Evolutionary conservation across 163 green algal species (phyloP), one percentile per base, ranked within the genome.

Genomic region (Scenedesmus sp.): DNA sequence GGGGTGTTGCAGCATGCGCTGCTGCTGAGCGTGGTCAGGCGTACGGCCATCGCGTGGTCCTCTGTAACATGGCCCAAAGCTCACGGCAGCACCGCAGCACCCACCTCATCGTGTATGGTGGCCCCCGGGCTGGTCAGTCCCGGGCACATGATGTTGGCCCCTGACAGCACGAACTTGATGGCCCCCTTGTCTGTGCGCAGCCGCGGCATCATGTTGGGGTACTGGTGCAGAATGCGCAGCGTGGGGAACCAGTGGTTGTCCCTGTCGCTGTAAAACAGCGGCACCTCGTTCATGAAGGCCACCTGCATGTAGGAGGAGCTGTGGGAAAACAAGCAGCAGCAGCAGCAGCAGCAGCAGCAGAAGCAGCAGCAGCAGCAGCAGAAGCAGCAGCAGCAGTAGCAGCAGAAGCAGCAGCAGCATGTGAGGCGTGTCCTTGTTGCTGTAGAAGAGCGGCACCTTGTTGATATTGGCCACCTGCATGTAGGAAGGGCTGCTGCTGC

Each of bases 71-170:
- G 34, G 34, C 34, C 34, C 34, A 46, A 46, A 46, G 34, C 34
- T 46, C 34, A 46, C 34, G 34, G 34, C 34, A 46, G 34, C 34
- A 46, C 34, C 34, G 34, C 34, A 46, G 34, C 0, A 46, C 34
- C 34, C 84, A 99, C 97, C 96, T 99, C 97, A 83, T 99, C 96
- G 88, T 99, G 97, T 20, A 99, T 98, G 7, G 95, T 98, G 52
- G 98, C 98, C 0, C 98, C 98, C 3, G 97, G 95, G 12, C 96
- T 98, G 5, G 98, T 99, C 13, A 99, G 96, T 0, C 98, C 98
- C 9, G 98, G 98, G 93, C 97, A 99, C 98, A 99, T 99, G 93
- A 99, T 99, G 95, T 99, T 99, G 23, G 98, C 98, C 1, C 98
- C 98, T 7, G 96, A 97, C 74, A 99, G 95, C 70, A 99, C 98